phyloP scores from a whole-genome alignment of 192 early-diverging fungal genomes.

The Piromyces finnis region DNA sequence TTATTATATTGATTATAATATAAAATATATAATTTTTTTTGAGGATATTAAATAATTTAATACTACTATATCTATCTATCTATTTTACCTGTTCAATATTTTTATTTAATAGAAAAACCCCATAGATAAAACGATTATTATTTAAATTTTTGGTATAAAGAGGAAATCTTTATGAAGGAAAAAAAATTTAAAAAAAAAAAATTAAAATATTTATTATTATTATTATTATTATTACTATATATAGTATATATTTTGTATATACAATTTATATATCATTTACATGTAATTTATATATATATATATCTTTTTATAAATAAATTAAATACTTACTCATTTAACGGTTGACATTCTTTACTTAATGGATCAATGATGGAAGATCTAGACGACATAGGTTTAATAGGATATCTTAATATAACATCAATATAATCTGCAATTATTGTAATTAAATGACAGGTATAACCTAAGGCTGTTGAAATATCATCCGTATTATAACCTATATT shows the following conservation, averaged over 20 bases:
- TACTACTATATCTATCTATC: not conserved
- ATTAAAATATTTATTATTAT: slow-evolving; percentile 1
- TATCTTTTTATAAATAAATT: not conserved
- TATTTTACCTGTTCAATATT: slow-evolving; percentile 57
- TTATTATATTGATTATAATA: too few species aligned
- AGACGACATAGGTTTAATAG: slow-evolving; percentile 55
- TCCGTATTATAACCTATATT: slow-evolving; percentile 31
- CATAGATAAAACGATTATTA: slow-evolving; percentile 55
- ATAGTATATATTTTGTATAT: too few species aligned
- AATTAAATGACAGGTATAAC: slow-evolving; percentile 48
- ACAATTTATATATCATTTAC: too few species aligned
- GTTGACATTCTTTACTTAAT: slow-evolving; percentile 18
- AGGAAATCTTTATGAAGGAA: slow-evolving; percentile 39
- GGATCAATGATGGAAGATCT: slow-evolving; percentile 39
- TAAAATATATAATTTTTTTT: too few species aligned
- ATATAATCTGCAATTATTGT: slow-evolving; percentile 52
- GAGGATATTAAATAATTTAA: too few species aligned
- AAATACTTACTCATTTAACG: not conserved
- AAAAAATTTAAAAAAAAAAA: not conserved
- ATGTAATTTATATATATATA: not conserved
- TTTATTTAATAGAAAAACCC: slow-evolving; percentile 69
- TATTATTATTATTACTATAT: too few species aligned
- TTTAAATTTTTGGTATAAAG: slow-evolving; percentile 50
- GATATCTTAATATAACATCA: slow-evolving; percentile 48
- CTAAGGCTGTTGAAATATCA: slow-evolving; percentile 42